These are phyloP conservation scores for Rosellinia necatrix DNA, from an alignment of 2,329 filamentous ascomycete genomes.

Conservation along the genomic window DNA sequence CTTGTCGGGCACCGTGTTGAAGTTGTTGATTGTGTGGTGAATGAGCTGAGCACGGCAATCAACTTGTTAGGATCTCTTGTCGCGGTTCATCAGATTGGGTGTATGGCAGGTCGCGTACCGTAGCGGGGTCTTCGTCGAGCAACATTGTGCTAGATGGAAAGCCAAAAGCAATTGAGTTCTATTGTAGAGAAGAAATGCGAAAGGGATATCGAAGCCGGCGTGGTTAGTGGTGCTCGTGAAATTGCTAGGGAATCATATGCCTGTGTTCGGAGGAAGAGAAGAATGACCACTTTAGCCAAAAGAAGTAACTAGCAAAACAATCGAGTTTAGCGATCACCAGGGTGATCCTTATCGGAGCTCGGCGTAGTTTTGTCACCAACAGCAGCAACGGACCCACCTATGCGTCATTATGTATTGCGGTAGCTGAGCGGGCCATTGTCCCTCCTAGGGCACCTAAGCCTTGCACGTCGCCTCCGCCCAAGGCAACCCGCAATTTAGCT, in stretches of 20 bases:
- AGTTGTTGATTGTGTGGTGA: constrained; percentile 88
- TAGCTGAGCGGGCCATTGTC: too few relatives aligned
- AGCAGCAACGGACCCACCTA: constrained; percentile 5
- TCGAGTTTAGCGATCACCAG: constrained; percentile 33
- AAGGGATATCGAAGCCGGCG: too few relatives aligned
- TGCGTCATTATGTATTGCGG: constrained; percentile 21
- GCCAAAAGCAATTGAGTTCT: neutral
- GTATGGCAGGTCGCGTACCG: constrained; percentile 58
- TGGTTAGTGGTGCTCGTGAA: constrained; percentile 3
- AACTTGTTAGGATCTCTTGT: constrained; percentile 9
- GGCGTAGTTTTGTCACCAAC: neutral
- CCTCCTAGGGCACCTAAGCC: neutral
- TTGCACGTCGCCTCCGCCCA: constrained; percentile 3
- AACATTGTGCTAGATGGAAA: constrained; percentile 72
- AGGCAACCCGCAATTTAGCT: constrained; percentile 5
- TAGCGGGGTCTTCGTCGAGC: constrained; percentile 90
- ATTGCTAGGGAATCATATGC: too few relatives aligned
- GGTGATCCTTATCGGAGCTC: constrained; percentile 32
- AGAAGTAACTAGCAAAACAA: constrained; percentile 36
- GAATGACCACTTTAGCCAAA: constrained; percentile 27
- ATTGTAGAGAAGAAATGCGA: neutral
- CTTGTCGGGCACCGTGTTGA: constrained; percentile 92
- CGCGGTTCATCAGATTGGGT: neutral
- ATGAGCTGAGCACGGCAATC: constrained; percentile 72
- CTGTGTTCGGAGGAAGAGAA: too few relatives aligned